These are phyloP conservation scores for Trametes pubescens DNA, from an alignment of 1,284 basidiomycete species.

Conservation along the genomic window DNA sequence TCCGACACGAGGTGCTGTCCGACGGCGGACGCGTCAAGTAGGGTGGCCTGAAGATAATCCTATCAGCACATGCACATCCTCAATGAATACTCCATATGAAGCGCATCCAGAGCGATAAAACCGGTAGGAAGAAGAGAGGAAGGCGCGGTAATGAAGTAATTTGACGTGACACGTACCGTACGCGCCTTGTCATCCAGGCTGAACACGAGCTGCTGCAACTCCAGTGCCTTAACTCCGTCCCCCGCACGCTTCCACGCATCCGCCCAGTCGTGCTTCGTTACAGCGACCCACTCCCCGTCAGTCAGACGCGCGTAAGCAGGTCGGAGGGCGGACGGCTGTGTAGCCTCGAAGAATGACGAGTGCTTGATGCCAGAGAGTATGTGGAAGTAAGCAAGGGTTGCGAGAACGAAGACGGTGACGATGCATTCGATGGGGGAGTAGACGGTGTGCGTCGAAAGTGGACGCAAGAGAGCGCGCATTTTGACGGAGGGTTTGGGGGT, in stretches of 20 bases:
- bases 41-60: conserved; percentile 28
- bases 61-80: conserved; percentile 7
- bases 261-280: conserved; percentile 60
- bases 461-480: conserved; percentile 66
- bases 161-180: conserved; percentile 42
- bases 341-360: conserved; percentile 70
- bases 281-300: conserved; percentile 62
- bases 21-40: conserved; percentile 50
- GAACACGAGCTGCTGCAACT: conserved; percentile 73
- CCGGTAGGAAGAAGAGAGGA: conserved; percentile 1
- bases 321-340: conserved; percentile 54
- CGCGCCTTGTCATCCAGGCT: conserved; percentile 52
- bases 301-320: conserved; percentile 62
- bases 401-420: conserved; percentile 86
- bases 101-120: not conserved
- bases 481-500: conserved; percentile 18
- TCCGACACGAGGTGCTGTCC: conserved; percentile 55
- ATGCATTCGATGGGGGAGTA: conserved; percentile 85
- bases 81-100: conserved; percentile 39
- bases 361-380: conserved; percentile 87
- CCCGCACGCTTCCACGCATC: conserved; percentile 45
- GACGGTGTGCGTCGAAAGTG: conserved; percentile 70
- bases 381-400: conserved; percentile 93
- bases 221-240: conserved; percentile 52
- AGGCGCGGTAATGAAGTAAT: conserved; percentile 1